Base-by-base conservation (phyloP, 2,329 filamentous ascomycete genomes). In the Colletotrichum sp. region DNA sequence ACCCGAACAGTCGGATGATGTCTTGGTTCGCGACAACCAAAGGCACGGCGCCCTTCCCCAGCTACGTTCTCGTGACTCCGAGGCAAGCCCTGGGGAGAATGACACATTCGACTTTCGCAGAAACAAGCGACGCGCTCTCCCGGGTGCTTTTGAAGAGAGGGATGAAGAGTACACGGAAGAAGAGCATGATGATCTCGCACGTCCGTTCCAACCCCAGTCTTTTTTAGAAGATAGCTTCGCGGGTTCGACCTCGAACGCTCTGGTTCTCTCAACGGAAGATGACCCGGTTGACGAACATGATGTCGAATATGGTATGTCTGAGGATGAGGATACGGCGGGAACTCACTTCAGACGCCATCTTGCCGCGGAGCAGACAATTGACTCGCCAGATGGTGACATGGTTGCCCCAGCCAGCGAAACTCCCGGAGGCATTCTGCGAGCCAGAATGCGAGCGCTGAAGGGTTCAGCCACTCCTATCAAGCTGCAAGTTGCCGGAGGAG, bases 191-290 rank as follows among this genome's bases (percentile, higher is more conserved):
- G 88, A 90, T 77, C 82, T 39, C 16, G n/a, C 39, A n/a, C 66
- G 28, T 10, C 32, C 83, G 76, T 86, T 84, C 78, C 85, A 81
- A 68, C 84, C 86, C 80, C 89, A 92, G 91, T 95, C 95, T 96
- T 96, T 97, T 96, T 96, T 96, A 95, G 95, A 93, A 92, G 91
- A 93, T 89, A 93, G 94, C 93, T 96, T 94, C 92, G 94, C 93
- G 92, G 94, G 94, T 94, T 94, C 93, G 86, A 89, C 90, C 87
- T 92, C 90, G 86, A 90, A 90, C 81, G 88, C 90, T 79, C 87
- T 90, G 84, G 87, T 91, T 84, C 88, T 86, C 86, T 92, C 87
- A 85, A 83, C 92, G 78, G 90, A 92, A 80, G 93, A 94, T 83
- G 92, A 93, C 84, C 78, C 82, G 64, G 77, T 80, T 66, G 79